Evolutionary conservation across 257 asterid species (phyloP).

Genomic region (Solanum arcanum): DNA sequence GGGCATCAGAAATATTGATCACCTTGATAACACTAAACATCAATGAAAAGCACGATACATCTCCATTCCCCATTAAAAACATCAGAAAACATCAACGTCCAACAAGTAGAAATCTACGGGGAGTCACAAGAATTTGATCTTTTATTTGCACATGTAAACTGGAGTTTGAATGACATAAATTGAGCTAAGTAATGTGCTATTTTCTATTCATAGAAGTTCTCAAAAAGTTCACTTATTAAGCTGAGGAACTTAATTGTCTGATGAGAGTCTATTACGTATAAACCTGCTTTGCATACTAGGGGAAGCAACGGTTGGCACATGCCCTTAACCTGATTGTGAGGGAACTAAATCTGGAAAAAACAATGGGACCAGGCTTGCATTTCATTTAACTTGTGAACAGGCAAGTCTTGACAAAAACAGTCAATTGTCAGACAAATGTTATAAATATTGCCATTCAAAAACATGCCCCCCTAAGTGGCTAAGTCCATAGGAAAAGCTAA

Average conservation of each 20-base stretch:
- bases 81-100: neutral
- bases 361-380: neutral
- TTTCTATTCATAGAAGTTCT: neutral
- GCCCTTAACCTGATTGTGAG: neutral
- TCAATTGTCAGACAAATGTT: neutral
- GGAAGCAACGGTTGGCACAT: neutral
- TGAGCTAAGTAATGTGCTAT: neutral
- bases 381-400: neutral
- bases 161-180: neutral
- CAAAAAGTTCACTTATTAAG: neutral
- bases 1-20: neutral
- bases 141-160: neutral
- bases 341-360: neutral
- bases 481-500: neutral
- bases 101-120: neutral
- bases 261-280: neutral
- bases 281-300: neutral
- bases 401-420: neutral
- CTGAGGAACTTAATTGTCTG: neutral
- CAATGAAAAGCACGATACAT: neutral
- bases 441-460: neutral
- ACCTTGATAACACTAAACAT: neutral
- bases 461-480: neutral
- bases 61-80: neutral
- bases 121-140: neutral